phyloP scores from a whole-genome alignment of 768 basidiomycete species.

The Albatrellus ellisii region DNA sequence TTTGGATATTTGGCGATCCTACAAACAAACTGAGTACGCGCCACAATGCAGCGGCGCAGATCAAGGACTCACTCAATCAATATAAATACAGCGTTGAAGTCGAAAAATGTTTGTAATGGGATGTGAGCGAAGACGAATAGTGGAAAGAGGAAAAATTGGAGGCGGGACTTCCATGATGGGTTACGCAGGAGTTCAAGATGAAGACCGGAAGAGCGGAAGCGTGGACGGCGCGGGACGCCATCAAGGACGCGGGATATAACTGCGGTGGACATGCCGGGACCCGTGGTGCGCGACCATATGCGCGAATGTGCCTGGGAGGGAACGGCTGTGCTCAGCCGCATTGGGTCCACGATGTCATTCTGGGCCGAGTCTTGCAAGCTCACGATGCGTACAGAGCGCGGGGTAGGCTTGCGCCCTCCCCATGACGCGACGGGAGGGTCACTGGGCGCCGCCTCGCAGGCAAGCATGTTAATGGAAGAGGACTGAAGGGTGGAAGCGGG shows the following conservation, averaged over 20 bases:
- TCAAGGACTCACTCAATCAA: slow-evolving; percentile 57
- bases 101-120: slow-evolving; percentile 72
- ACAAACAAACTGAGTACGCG: neutral
- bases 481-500: slow-evolving; percentile 61
- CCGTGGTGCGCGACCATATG: slow-evolving; percentile 47
- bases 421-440: slow-evolving; percentile 20
- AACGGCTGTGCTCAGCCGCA: slow-evolving; percentile 22
- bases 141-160: slow-evolving; percentile 63
- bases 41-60: slow-evolving; percentile 3
- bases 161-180: slow-evolving; percentile 37
- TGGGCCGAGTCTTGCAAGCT: slow-evolving; percentile 42
- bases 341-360: slow-evolving; percentile 39
- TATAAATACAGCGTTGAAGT: slow-evolving; percentile 81
- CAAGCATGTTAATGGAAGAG: slow-evolving; percentile 28
- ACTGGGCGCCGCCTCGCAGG: slow-evolving; percentile 1
- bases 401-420: slow-evolving; percentile 66
- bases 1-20: slow-evolving; percentile 71
- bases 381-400: slow-evolving; percentile 73
- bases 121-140: slow-evolving; percentile 59
- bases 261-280: slow-evolving; percentile 30
- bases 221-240: slow-evolving; percentile 34
- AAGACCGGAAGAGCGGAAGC: slow-evolving; percentile 55
- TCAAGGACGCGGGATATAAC: slow-evolving; percentile 24
- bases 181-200: slow-evolving; percentile 54
- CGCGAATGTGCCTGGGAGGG: slow-evolving; percentile 25